phyloP scores from a whole-genome alignment of 2,329 filamentous ascomycete genomes.

The Graphiopsis chlorocephala region DNA sequence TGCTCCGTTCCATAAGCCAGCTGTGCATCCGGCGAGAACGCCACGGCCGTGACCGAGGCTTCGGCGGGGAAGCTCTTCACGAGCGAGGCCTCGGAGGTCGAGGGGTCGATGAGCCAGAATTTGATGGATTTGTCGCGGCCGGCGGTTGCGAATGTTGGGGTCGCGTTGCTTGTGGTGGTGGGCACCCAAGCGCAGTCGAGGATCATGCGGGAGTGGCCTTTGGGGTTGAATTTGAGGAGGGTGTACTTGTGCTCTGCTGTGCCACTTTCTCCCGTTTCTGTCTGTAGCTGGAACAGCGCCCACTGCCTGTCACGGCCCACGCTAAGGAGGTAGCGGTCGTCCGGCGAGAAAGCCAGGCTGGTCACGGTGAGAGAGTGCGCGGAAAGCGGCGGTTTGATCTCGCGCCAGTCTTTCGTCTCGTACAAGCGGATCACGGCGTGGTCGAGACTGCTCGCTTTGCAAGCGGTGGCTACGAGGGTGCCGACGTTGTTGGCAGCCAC shows the following conservation, averaged over 20 bases:
- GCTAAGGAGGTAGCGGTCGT: conserved; percentile 74
- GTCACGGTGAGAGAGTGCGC: conserved; percentile 86
- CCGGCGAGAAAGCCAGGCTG: conserved; percentile 71
- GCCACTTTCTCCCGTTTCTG: background rate
- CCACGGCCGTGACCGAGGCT: conserved; percentile 32
- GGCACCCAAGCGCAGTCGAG: conserved; percentile 83
- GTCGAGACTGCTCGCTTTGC: conserved; percentile 86
- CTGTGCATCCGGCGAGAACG: conserved; percentile 22
- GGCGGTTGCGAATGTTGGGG: conserved; percentile 72
- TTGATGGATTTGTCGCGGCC: conserved; percentile 82
- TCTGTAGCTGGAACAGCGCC: conserved; percentile 65
- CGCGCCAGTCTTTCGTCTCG: conserved; percentile 82
- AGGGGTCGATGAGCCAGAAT: conserved; percentile 45
- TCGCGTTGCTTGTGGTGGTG: conserved; percentile 17
- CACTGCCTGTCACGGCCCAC: conserved; percentile 91
- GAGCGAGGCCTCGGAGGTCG: background rate
- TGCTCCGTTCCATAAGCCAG: conserved; percentile 29
- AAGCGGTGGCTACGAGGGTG: conserved; percentile 79
- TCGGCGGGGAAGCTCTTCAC: conserved; percentile 25
- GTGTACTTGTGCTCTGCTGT: conserved; percentile 45
- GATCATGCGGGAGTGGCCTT: conserved; percentile 91
- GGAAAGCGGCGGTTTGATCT: conserved; percentile 77
- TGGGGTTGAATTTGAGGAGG: conserved; percentile 65
- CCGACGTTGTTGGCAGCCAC: conserved; percentile 76
- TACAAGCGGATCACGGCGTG: conserved; percentile 93